phyloP scores from a whole-genome alignment of 1,284 basidiomycete species.

The Papiliotrema flavescens region DNA sequence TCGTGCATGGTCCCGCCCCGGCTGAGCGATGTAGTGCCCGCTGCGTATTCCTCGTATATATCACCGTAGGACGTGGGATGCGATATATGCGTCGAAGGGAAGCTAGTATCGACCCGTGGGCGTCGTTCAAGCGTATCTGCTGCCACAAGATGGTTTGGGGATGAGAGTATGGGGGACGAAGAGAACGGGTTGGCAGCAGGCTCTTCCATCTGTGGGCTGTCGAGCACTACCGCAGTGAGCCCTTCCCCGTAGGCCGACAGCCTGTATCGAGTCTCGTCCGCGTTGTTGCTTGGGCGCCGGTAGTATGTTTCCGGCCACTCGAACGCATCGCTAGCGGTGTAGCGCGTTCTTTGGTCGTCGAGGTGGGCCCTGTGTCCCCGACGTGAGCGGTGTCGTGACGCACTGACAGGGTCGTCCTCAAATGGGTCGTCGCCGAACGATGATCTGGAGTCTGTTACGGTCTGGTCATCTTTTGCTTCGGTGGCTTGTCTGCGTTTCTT shows the following conservation, averaged over 20 bases:
- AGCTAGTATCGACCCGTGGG: too few relatives aligned
- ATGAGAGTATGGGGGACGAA: background rate
- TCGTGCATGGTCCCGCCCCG: background rate
- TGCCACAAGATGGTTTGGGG: background rate
- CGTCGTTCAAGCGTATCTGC: background rate
- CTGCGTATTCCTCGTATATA: background rate
- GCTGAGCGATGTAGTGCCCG: too few relatives aligned
- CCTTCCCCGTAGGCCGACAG: background rate
- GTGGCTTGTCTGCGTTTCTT: background rate
- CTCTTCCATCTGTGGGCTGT: background rate
- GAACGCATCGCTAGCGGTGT: background rate
- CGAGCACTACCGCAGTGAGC: background rate
- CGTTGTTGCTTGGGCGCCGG: background rate
- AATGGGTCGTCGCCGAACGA: slow-evolving; percentile 7
- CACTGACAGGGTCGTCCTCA: background rate
- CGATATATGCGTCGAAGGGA: too few relatives aligned
- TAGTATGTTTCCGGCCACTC: background rate
- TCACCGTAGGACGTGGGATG: background rate
- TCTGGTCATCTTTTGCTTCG: background rate
- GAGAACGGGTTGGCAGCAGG: background rate
- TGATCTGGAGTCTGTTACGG: background rate
- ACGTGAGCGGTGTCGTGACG: background rate
- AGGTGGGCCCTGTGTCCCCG: background rate
- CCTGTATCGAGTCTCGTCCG: background rate
- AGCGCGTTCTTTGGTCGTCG: background rate